A percentile compares a stretch with the other conserved stretches of the same genome.
These are phyloP conservation scores for Alternaria panax DNA, from an alignment of 2,329 filamentous ascomycete genomes.

Conservation along the genomic window DNA sequence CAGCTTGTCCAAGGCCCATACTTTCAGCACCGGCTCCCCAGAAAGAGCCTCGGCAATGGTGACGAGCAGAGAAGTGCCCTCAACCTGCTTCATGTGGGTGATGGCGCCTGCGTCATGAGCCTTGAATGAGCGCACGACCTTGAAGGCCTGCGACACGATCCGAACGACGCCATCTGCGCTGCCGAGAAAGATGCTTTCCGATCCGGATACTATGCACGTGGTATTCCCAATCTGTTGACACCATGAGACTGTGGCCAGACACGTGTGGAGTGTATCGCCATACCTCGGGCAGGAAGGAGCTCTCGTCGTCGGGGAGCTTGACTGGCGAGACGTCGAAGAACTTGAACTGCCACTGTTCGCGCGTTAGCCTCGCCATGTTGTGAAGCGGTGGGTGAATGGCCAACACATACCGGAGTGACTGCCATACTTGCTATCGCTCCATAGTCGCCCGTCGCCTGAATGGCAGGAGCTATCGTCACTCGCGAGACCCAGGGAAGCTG, in stretches of 20 bases:
- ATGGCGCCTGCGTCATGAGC: slow-evolving; percentile 83
- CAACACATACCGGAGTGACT: slow-evolving; percentile 49
- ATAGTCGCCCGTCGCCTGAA: slow-evolving; percentile 24
- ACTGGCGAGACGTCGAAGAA: slow-evolving; percentile 97
- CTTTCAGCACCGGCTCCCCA: slow-evolving; percentile 86
- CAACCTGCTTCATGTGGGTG: slow-evolving; percentile 90
- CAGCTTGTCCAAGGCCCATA: slow-evolving; percentile 95
- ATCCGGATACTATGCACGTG: slow-evolving; percentile 83
- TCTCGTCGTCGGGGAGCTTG: slow-evolving; percentile 79
- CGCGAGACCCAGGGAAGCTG: slow-evolving; percentile 17
- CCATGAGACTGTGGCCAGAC: slow-evolving; percentile 34
- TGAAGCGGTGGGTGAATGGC: neutral
- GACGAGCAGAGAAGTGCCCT: slow-evolving; percentile 83
- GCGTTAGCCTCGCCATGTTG: slow-evolving; percentile 33
- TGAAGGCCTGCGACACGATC: slow-evolving; percentile 87
- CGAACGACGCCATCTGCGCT: slow-evolving; percentile 85
- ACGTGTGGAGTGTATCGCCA: slow-evolving; percentile 44
- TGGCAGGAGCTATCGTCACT: slow-evolving; percentile 35
- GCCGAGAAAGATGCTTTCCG: slow-evolving; percentile 88
- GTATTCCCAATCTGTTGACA: slow-evolving; percentile 66
- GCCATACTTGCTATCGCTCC: slow-evolving; percentile 50
- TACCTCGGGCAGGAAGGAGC: slow-evolving; percentile 79
- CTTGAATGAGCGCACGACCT: slow-evolving; percentile 83
- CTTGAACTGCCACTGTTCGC: slow-evolving; percentile 94
- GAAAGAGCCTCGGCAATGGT: slow-evolving; percentile 89